phyloP scores from a whole-genome alignment of 2,329 filamentous ascomycete species.

The Phoma sp. region DNA sequence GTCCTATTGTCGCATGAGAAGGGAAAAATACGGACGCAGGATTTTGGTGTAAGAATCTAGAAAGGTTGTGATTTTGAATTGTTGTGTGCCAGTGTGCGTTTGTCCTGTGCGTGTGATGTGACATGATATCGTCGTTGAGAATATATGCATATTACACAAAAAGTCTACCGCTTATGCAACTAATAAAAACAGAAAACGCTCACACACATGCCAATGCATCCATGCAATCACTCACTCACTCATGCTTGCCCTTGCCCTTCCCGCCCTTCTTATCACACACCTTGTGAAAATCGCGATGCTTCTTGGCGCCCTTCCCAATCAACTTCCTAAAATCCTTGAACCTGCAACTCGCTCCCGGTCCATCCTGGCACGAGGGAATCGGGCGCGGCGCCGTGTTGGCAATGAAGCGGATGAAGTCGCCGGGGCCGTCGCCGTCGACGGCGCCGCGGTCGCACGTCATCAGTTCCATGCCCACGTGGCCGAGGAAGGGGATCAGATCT shows the following conservation, averaged over 20 bases:
- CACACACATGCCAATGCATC: neutral
- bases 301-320: slow-evolving; percentile 49
- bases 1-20: slow-evolving; percentile 1
- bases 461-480: slow-evolving; percentile 69
- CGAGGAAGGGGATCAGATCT: slow-evolving; percentile 67
- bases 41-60: slow-evolving; percentile 11
- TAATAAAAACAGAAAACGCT: neutral
- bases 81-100: neutral
- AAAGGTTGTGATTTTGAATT: neutral
- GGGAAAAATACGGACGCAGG: slow-evolving; percentile 2
- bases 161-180: too few species aligned
- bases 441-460: slow-evolving; percentile 62
- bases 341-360: slow-evolving; percentile 58
- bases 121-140: too few species aligned
- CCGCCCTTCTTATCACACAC: slow-evolving; percentile 36
- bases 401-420: slow-evolving; percentile 59
- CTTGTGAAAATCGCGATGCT: slow-evolving; percentile 36
- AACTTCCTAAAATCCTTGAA: slow-evolving; percentile 52
- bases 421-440: slow-evolving; percentile 51
- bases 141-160: too few species aligned
- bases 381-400: slow-evolving; percentile 58
- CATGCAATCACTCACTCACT: neutral
- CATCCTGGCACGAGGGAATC: slow-evolving; percentile 55
- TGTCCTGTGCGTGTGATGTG: neutral
- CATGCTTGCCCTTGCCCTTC: slow-evolving; percentile 13